Percentiles rank a stretch among this genome's conserved stretches.
These are phyloP conservation scores for Artemisia argyi DNA, from an alignment of 129 eudicot genomes.

Conservation along the genomic window DNA sequence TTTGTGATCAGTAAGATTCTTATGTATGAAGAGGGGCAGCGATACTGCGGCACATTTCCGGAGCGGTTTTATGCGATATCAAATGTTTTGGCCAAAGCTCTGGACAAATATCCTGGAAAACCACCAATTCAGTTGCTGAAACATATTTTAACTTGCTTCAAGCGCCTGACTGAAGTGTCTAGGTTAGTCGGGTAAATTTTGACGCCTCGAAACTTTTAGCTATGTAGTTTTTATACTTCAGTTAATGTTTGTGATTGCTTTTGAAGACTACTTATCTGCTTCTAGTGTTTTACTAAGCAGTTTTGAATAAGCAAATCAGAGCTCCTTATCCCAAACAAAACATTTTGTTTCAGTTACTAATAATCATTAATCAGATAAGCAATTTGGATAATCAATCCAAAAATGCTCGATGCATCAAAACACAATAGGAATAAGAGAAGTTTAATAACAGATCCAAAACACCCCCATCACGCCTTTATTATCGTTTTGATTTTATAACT, in stretches of 20 bases:
- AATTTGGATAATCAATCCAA: too few species aligned
- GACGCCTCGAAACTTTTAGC: constrained; percentile 13
- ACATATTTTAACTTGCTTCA: constrained; percentile 39
- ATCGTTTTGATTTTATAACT: constrained; percentile 17
- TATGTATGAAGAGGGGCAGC: constrained; percentile 32
- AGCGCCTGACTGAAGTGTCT: constrained; percentile 33
- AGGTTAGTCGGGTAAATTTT: constrained; percentile 48
- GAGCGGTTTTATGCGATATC: constrained; percentile 30
- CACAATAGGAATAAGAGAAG: too few species aligned
- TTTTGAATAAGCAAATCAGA: too few species aligned
- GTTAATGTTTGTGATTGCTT: neutral
- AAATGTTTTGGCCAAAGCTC: constrained; percentile 12
- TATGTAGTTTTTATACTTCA: neutral
- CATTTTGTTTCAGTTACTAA: too few species aligned
- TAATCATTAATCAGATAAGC: too few species aligned
- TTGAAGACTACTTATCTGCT: too few species aligned
- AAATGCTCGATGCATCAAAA: too few species aligned
- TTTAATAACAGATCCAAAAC: too few species aligned
- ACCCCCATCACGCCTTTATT: neutral
- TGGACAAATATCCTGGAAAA: constrained; percentile 24
- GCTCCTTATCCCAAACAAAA: too few species aligned
- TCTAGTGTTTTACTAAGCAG: too few species aligned
- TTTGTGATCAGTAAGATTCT: constrained; percentile 37
- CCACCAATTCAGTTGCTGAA: constrained; percentile 35
- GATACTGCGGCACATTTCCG: constrained; percentile 30